Evolutionary conservation across 768 basidiomycete species (phyloP), one percentile per base, ranked within the genome.

Genomic region (Lentinula boryana): DNA sequence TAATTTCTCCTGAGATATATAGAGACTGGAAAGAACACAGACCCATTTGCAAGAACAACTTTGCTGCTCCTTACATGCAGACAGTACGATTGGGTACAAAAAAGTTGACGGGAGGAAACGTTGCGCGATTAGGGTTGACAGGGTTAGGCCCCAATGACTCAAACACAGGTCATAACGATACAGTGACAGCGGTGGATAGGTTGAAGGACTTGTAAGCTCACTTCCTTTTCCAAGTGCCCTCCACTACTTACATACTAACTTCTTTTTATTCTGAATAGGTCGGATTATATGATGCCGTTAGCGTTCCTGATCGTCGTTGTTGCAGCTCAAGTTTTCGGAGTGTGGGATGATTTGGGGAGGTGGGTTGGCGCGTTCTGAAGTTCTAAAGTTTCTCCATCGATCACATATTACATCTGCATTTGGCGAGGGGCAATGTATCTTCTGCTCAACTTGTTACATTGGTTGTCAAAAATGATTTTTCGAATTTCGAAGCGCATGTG

Each of bases 1-100:
- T 15, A 18, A 15, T 23, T 9, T 31, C 5, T 8, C 0, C 18
- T 38, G 7, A 8, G 36, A 31, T n/a, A 32, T 13, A n/a, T 21
- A 56, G 55, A 56, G 55, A 56, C 23, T 56, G 55, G 55, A 56
- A 56, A 56, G 55, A 56, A 43, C 55, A 56, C n/a, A 56, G 44
- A 56, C 21, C 9, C 18, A 36, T 56, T 5, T 56, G 55, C 27
- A 56, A 56, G 43, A 48, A 48, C 46, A 48, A 48, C 2, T 56
- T 27, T 12, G 55, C 55, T 43, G 36, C 40, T 5, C 55, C 55
- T 6, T 56, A 56, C 13, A 56, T 56, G 53, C 18, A 54, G 16
- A 38, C 53, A 3, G 35, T 54, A 5, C 33, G 53, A 4, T 18
- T 10, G 4, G 53, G 53, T 18, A 13, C 31, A 13, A 54, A 54